phyloP scores from a whole-genome alignment of 352 stramenopile species.

The Ophiocytium majus region DNA sequence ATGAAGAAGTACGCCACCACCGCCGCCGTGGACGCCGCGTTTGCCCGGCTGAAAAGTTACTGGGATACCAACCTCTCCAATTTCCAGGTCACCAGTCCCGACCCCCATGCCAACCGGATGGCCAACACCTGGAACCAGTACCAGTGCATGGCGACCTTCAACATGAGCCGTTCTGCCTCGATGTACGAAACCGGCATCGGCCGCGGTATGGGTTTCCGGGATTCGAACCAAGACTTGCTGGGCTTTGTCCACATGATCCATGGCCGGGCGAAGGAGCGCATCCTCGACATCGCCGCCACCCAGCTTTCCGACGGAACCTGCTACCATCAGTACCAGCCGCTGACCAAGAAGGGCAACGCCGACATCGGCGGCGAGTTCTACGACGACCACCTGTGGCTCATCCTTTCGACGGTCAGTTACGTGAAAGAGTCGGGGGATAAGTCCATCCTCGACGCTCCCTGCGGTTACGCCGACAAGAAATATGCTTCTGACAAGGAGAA shows the following conservation, averaged over 20 bases:
- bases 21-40: neutral
- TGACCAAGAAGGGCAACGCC: conserved; percentile 12
- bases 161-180: neutral
- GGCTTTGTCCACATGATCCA: conserved; percentile 10
- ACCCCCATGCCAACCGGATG: conserved; percentile 1
- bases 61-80: neutral
- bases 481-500: neutral
- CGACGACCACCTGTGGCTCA: conserved; percentile 3
- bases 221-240: neutral
- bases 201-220: neutral
- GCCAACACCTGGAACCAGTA: conserved; percentile 15
- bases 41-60: neutral
- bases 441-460: neutral
- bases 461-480: neutral
- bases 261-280: neutral
- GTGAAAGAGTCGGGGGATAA: neutral
- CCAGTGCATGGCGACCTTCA: conserved; percentile 13
- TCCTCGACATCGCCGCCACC: conserved; percentile 1
- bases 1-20: neutral
- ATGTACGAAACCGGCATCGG: neutral
- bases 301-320: neutral
- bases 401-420: neutral
- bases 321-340: conserved; percentile 9
- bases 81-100: neutral
- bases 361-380: conserved; percentile 8